These are phyloP conservation scores for Penicillium sp. DNA, from an alignment of 2,329 filamentous ascomycete species.

Conservation along the genomic window DNA sequence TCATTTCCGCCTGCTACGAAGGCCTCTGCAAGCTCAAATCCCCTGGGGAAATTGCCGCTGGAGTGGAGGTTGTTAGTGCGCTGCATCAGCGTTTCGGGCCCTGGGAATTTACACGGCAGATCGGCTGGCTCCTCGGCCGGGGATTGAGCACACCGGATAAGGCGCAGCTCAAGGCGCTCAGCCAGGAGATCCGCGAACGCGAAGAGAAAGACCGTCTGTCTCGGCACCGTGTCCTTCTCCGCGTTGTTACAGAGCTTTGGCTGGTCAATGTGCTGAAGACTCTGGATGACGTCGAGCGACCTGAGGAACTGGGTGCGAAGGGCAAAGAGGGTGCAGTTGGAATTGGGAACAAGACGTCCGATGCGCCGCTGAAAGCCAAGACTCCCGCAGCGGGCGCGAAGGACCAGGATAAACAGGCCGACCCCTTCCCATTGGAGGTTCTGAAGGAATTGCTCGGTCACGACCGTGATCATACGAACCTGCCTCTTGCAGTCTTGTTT, in stretches of 20 bases:
- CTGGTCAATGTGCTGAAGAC: slow-evolving; percentile 84
- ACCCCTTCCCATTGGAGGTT: slow-evolving; percentile 96
- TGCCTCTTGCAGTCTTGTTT: slow-evolving; percentile 89
- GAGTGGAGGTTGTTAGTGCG: slow-evolving; percentile 91
- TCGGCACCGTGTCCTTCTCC: slow-evolving; percentile 79
- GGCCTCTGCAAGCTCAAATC: slow-evolving; percentile 89
- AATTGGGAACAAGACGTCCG: slow-evolving; percentile 47
- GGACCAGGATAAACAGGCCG: slow-evolving; percentile 67
- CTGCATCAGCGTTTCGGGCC: slow-evolving; percentile 93
- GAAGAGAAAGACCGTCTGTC: slow-evolving; percentile 92
- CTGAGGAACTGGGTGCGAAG: slow-evolving; percentile 59
- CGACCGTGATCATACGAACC: slow-evolving; percentile 86
- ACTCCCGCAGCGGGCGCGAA: slow-evolving; percentile 52
- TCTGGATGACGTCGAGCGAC: slow-evolving; percentile 66
- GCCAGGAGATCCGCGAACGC: slow-evolving; percentile 80
- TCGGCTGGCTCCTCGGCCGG: slow-evolving; percentile 89
- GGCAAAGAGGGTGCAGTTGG: slow-evolving; percentile 53
- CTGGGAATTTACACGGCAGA: slow-evolving; percentile 81
- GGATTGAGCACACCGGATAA: slow-evolving; percentile 90
- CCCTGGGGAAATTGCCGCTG: slow-evolving; percentile 85
- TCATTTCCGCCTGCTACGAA: slow-evolving; percentile 93
- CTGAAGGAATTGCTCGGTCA: slow-evolving; percentile 93
- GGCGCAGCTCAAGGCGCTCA: slow-evolving; percentile 72
- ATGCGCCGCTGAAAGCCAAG: slow-evolving; percentile 63
- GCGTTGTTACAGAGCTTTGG: slow-evolving; percentile 95